phyloP scores from a whole-genome alignment of 148 eudicot genomes.

The Fagopyrum esculentum region DNA sequence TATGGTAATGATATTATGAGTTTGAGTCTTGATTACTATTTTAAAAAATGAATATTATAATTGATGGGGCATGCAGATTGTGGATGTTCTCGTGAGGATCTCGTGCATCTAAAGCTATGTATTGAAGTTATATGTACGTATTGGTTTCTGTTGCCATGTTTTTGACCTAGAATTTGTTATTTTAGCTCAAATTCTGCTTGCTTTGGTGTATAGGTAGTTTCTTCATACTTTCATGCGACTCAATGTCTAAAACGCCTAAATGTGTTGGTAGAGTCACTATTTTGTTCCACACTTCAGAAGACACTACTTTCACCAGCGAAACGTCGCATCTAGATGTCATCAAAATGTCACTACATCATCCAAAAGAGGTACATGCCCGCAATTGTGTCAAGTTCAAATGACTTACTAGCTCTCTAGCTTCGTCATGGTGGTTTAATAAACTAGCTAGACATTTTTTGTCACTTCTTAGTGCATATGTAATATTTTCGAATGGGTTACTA shows the following conservation, averaged over 20 bases:
- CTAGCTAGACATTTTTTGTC: neutral
- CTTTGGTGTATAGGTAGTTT: constrained; percentile 47
- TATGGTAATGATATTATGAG: constrained; percentile 18
- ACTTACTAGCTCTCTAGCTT: neutral
- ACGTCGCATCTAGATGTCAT: constrained; percentile 98
- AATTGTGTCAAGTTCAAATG: neutral
- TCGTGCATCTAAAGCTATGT: constrained; percentile 21
- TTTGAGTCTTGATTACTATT: neutral
- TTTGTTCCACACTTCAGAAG: no score
- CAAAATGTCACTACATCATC: constrained; percentile 84
- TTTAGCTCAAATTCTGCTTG: constrained; percentile 1
- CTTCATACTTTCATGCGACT: constrained; percentile 36
- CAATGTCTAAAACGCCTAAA: no score
- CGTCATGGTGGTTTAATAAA: neutral
- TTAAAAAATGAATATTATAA: neutral
- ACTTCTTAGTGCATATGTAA: neutral
- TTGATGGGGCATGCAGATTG: constrained; percentile 17
- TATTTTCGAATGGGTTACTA: no score
- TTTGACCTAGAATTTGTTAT: constrained; percentile 3
- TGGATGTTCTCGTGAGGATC: constrained; percentile 39
- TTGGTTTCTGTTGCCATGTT: neutral
- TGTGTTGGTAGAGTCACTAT: no score
- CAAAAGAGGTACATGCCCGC: constrained; percentile 62
- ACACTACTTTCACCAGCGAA: constrained; percentile 54
- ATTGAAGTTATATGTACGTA: neutral